phyloP scores from a whole-genome alignment of 108 stramenopile species.

The Skeletonema marinoi region DNA sequence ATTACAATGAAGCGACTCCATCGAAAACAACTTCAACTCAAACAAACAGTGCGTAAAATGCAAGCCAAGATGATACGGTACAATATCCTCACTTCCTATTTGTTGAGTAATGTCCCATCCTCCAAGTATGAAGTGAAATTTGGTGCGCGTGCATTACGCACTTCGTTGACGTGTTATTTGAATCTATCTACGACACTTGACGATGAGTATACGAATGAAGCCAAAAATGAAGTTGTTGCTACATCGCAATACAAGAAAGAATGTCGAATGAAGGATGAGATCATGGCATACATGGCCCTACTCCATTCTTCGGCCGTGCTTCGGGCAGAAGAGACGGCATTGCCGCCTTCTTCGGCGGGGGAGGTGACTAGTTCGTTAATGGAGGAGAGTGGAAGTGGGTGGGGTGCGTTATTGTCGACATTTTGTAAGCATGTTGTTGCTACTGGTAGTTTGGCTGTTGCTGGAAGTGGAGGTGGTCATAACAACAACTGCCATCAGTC shows the following conservation, averaged over 20 bases:
- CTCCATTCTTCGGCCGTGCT: conserved; percentile 43
- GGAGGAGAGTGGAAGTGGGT: conserved; percentile 51
- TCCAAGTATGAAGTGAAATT: conserved; percentile 49
- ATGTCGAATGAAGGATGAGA: conserved; percentile 38
- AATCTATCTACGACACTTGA: conserved; percentile 17
- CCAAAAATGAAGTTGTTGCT: not conserved
- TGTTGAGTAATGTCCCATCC: conserved; percentile 28
- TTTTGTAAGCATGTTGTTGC: conserved; percentile 29
- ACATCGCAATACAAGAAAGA: conserved; percentile 1
- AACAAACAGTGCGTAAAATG: conserved; percentile 25
- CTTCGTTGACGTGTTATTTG: conserved; percentile 37
- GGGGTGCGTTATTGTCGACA: conserved; percentile 45
- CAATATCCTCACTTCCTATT: conserved; percentile 34
- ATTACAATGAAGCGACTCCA: not conserved
- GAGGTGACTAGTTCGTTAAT: conserved; percentile 26
- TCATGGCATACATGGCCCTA: conserved; percentile 44
- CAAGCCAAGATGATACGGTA: conserved; percentile 52
- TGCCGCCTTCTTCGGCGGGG: conserved; percentile 23
- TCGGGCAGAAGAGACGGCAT: conserved; percentile 27
- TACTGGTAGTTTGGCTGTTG: not conserved
- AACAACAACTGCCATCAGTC: not conserved
- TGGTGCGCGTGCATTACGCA: conserved; percentile 33
- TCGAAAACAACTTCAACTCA: not conserved
- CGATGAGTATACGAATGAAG: conserved; percentile 16
- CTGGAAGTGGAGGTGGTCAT: not conserved